Evolutionary conservation across 2,329 filamentous ascomycete species (phyloP).

Genomic region (Didymosphaeria variabile): DNA sequence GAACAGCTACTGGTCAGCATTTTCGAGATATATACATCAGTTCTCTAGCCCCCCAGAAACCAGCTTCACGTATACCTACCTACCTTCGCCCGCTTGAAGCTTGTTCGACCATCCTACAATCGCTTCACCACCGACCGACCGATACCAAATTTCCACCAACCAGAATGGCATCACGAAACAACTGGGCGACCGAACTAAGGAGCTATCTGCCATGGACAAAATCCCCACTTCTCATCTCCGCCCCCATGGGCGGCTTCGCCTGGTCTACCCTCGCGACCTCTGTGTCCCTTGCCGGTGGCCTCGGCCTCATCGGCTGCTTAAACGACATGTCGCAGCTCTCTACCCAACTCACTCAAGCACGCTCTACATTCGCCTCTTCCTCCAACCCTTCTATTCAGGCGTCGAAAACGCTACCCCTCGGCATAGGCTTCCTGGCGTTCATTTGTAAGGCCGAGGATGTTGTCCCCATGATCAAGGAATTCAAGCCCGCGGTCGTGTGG

Average conservation of each 20-base stretch:
- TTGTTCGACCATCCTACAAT: not conserved
- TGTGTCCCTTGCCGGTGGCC: slow-evolving; percentile 63
- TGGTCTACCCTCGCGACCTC: slow-evolving; percentile 65
- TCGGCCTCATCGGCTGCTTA: slow-evolving; percentile 55
- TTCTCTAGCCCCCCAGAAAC: not conserved
- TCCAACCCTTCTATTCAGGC: slow-evolving; percentile 24
- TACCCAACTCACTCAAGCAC: slow-evolving; percentile 41
- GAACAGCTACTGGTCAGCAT: too few relatives aligned
- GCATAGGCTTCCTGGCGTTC: slow-evolving; percentile 69
- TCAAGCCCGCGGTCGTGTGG: slow-evolving; percentile 70
- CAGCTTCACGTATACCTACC: not conserved
- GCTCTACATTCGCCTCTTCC: slow-evolving; percentile 28
- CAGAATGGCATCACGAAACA: not conserved
- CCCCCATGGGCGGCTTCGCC: slow-evolving; percentile 73
- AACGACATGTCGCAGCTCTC: slow-evolving; percentile 44
- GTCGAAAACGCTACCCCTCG: slow-evolving; percentile 57
- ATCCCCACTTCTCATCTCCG: slow-evolving; percentile 66
- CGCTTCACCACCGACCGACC: too few relatives aligned
- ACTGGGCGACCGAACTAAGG: slow-evolving; percentile 14
- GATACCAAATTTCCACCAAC: not conserved
- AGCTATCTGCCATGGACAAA: slow-evolving; percentile 61
- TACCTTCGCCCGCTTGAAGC: not conserved
- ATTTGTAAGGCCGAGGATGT: slow-evolving; percentile 54
- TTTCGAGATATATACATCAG: not conserved
- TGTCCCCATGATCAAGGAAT: slow-evolving; percentile 61